Evolutionary conservation across 176 grass and related monocot species (phyloP).

Genomic region (Musa itinerans): DNA sequence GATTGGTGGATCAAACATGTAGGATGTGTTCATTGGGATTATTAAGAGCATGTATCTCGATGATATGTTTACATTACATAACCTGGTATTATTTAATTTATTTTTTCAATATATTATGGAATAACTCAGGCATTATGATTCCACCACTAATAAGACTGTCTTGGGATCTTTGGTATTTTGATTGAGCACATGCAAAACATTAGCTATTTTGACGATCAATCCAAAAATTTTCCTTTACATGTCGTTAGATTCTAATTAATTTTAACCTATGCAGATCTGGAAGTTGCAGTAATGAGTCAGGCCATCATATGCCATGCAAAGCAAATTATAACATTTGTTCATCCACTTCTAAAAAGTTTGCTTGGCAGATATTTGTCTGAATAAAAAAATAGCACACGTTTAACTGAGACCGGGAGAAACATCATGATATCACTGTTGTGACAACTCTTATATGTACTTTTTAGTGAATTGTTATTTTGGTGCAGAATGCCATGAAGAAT

Average conservation of each 20-base stretch:
- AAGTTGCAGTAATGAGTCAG: not conserved
- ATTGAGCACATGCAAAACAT: no score
- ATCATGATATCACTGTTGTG: not conserved
- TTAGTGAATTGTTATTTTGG: not conserved
- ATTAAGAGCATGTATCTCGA: no score
- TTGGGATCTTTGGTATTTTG: no score
- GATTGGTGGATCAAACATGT: no score
- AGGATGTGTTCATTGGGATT: no score
- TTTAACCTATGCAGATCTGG: not conserved
- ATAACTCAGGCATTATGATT: no score
- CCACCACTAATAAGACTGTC: no score
- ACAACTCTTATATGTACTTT: constrained; percentile 12
- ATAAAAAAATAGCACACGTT: not conserved
- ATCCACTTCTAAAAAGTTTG: not conserved
- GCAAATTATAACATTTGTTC: not conserved
- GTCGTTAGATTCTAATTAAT: not conserved
- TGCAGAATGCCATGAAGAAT: constrained; percentile 48
- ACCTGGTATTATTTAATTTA: no score
- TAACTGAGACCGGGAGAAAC: not conserved
- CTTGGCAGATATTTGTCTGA: not conserved
- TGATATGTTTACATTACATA: no score
- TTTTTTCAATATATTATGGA: no score
- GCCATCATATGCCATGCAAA: not conserved
- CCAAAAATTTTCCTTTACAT: no score
- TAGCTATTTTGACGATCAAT: no score